phyloP scores from a whole-genome alignment of 352 stramenopile species.

The Pythium folliculosum region DNA sequence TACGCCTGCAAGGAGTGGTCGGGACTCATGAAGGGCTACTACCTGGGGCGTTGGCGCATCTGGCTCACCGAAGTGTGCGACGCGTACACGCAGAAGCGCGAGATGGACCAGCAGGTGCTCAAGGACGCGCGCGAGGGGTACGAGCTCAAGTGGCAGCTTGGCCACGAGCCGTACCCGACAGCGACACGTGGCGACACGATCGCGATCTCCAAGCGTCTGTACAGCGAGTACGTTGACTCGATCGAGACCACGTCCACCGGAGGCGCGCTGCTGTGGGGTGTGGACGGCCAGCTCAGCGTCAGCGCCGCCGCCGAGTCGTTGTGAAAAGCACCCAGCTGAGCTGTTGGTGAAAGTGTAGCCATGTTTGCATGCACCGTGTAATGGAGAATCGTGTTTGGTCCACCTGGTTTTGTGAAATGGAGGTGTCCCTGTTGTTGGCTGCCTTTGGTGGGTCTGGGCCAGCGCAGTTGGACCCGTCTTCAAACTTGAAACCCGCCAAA shows the following conservation, averaged over 20 bases:
- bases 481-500: background rate
- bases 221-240: constrained; percentile 41
- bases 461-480: background rate
- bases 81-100: constrained; percentile 56
- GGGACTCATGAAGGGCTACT: constrained; percentile 67
- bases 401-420: constrained; percentile 20
- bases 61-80: constrained; percentile 75
- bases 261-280: constrained; percentile 14
- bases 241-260: background rate
- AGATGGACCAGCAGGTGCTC: constrained; percentile 51
- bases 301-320: constrained; percentile 1
- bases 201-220: constrained; percentile 56
- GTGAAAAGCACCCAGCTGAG: background rate
- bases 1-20: constrained; percentile 81
- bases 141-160: constrained; percentile 78
- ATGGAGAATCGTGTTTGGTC: background rate
- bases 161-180: constrained; percentile 52
- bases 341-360: constrained; percentile 13
- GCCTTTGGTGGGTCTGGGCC: background rate
- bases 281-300: constrained; percentile 3
- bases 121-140: constrained; percentile 54
- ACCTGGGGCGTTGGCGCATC: constrained; percentile 68
- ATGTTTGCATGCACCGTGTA: constrained; percentile 19
- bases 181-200: constrained; percentile 47
- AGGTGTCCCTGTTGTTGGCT: background rate